Percentiles rank a stretch among this genome's conserved stretches.
These are phyloP conservation scores for Amyloporia xantha DNA, from an alignment of 768 basidiomycete genomes.

Conservation along the genomic window DNA sequence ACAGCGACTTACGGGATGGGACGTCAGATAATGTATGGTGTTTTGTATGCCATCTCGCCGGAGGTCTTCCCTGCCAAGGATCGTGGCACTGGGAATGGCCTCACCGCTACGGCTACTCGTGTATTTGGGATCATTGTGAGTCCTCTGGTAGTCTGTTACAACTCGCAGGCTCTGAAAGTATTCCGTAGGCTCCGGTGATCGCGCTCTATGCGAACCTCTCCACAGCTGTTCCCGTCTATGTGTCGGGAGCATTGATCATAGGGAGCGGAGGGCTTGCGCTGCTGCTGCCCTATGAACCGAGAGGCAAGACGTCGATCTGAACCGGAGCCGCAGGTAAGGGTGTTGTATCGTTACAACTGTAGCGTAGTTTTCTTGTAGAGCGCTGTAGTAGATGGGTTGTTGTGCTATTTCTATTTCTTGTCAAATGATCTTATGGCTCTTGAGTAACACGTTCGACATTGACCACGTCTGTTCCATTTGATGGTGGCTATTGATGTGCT, in stretches of 20 bases:
- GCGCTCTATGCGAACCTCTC: conserved; percentile 60
- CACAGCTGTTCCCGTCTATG: conserved; percentile 66
- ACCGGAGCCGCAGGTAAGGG: conserved; percentile 1
- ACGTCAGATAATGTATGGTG: conserved; percentile 64
- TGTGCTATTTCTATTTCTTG: too few species aligned
- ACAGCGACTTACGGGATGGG: not conserved
- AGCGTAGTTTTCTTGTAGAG: conserved; percentile 27
- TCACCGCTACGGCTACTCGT: conserved; percentile 52
- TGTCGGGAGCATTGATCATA: conserved; percentile 59
- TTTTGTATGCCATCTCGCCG: conserved; percentile 62
- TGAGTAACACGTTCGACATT: too few species aligned
- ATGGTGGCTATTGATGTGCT: too few species aligned
- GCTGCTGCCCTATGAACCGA: conserved; percentile 65
- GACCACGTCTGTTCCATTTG: too few species aligned
- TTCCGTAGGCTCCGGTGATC: conserved; percentile 58
- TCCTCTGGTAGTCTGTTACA: conserved; percentile 5
- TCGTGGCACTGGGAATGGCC: conserved; percentile 65
- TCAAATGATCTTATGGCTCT: too few species aligned
- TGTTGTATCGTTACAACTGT: conserved; percentile 26
- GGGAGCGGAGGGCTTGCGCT: conserved; percentile 53
- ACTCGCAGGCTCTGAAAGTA: not conserved
- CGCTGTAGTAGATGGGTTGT: not conserved
- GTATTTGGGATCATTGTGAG: conserved; percentile 66
- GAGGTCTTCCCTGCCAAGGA: conserved; percentile 70
- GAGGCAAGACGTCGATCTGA: conserved; percentile 67